Evolutionary conservation across 176 grass and related monocot genomes (phyloP).

Genomic region (Oryza meyeriana): DNA sequence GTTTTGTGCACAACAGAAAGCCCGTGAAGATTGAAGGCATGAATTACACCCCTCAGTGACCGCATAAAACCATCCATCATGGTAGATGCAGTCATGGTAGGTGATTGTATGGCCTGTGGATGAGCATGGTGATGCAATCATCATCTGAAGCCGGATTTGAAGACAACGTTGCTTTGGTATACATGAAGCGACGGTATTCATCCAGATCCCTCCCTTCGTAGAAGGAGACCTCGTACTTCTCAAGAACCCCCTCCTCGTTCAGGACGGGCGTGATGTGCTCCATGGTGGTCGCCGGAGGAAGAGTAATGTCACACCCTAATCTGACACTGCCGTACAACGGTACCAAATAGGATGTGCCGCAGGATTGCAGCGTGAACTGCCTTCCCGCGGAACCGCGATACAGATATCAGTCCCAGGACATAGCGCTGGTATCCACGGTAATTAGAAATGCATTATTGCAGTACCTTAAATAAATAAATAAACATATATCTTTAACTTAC

Average conservation of each 20-base stretch:
- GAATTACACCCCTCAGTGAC: neutral
- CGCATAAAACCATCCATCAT: neutral
- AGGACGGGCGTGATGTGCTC: neutral
- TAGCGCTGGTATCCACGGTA: no score
- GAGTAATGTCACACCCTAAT: no score
- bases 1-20: neutral
- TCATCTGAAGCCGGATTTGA: neutral
- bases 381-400: no score
- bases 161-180: neutral
- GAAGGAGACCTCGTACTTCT: neutral
- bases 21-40: neutral
- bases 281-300: neutral
- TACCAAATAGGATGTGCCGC: no score
- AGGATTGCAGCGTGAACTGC: no score
- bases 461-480: no score
- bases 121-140: neutral
- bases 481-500: no score
- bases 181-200: neutral
- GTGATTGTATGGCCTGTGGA: neutral
- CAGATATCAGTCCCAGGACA: no score
- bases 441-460: no score
- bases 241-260: neutral
- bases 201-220: neutral
- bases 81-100: neutral
- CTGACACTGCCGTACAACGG: no score